Conservation (phyloP, 2,329 filamentous ascomycete species). For the Apiospora pterosperma region DNA sequence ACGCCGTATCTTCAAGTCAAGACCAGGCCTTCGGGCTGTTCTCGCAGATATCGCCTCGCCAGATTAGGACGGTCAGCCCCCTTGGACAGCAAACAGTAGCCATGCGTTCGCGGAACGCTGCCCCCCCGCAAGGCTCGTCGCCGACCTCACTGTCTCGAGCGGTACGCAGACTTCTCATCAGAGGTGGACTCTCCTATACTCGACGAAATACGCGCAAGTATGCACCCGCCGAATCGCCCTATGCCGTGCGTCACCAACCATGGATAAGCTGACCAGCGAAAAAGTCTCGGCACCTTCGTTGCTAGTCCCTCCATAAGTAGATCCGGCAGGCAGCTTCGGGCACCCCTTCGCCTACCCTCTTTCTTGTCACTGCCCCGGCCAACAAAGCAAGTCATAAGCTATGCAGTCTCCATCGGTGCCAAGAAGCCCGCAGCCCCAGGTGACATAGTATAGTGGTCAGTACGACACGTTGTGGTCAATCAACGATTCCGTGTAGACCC, state of each 20-base stretch:
- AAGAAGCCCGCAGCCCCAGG: neutral
- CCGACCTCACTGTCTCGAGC: neutral
- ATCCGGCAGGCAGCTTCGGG: too few species aligned
- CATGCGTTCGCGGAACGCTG: too few species aligned
- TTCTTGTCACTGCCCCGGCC: neutral
- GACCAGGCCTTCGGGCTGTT: neutral
- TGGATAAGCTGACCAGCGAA: neutral
- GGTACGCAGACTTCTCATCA: neutral
- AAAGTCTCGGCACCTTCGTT: neutral
- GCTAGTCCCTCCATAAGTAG: neutral
- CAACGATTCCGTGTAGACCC: slow-evolving; percentile 7
- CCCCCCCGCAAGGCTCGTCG: neutral
- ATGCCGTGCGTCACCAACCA: neutral
- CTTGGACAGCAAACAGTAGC: too few species aligned
- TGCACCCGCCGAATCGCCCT: too few species aligned
- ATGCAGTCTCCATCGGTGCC: neutral
- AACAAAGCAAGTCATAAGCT: neutral
- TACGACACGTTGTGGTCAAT: slow-evolving; percentile 4
- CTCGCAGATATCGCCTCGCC: too few species aligned
- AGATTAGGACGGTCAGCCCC: neutral
- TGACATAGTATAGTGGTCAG: slow-evolving; percentile 10
- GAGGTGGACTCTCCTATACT: neutral
- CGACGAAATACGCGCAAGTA: neutral
- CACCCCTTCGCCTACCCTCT: too few species aligned
- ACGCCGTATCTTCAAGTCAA: too few species aligned